Conservation (phyloP, 2,329 filamentous ascomycete species). For the Hortaea sp. region DNA sequence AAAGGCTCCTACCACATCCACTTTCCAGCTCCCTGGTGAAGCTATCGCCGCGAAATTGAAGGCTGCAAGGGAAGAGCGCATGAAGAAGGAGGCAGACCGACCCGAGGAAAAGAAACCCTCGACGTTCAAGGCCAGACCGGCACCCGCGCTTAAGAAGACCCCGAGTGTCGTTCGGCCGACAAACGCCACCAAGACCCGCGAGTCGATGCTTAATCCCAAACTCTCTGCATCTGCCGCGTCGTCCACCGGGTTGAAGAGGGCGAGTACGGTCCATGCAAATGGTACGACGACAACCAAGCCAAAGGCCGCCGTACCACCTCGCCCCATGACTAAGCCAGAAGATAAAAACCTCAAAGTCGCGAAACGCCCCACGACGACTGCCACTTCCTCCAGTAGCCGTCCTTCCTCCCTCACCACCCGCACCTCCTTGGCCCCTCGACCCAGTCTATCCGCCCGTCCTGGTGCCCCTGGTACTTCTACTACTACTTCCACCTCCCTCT, state of each 20-base stretch:
- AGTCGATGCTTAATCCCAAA: constrained; percentile 8
- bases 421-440: too few species aligned
- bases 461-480: neutral
- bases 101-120: constrained; percentile 19
- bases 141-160: constrained; percentile 21
- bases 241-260: neutral
- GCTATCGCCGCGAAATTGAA: constrained; percentile 44
- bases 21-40: constrained; percentile 44
- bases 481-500: neutral
- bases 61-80: constrained; percentile 31
- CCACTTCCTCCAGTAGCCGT: too few species aligned
- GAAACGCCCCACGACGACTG: constrained; percentile 9
- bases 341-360: constrained; percentile 5
- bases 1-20: constrained; percentile 40
- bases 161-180: constrained; percentile 33
- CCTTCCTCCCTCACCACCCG: too few species aligned
- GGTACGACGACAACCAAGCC: constrained; percentile 5
- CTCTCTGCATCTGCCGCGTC: neutral
- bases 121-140: constrained; percentile 39
- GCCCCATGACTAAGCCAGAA: neutral
- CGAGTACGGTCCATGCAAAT: neutral
- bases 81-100: neutral
- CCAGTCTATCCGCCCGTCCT: neutral
- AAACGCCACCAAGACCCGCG: constrained; percentile 33
- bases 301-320: constrained; percentile 2